A percentile compares a stretch with the other conserved stretches of the same genome.
Conservation (phyloP, 2,329 filamentous ascomycete species). For the Fusarium sp. region DNA sequence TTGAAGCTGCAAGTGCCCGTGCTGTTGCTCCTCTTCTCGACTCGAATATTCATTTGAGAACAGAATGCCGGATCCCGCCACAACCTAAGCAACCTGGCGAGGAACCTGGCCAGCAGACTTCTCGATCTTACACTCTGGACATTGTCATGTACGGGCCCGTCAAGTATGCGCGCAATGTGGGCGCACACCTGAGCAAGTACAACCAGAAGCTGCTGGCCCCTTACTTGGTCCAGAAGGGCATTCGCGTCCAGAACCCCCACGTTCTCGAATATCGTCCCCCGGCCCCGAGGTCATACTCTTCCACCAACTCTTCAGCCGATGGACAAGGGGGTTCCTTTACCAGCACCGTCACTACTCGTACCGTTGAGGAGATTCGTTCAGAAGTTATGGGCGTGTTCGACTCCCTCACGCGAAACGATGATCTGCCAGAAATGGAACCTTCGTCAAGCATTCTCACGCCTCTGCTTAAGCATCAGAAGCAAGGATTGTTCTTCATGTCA, state of each 20-base stretch:
- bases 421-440: conserved; percentile 76
- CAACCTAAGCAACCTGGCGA: conserved; percentile 71
- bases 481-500: conserved; percentile 86
- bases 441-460: conserved; percentile 67
- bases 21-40: conserved; percentile 79
- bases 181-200: conserved; percentile 67
- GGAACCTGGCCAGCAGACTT: conserved; percentile 66
- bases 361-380: conserved; percentile 83
- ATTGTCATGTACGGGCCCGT: conserved; percentile 82
- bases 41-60: conserved; percentile 68
- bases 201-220: conserved; percentile 73
- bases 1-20: conserved; percentile 72
- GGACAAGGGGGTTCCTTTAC: conserved; percentile 40
- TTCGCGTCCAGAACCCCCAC: conserved; percentile 81
- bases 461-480: conserved; percentile 85
- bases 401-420: conserved; percentile 75
- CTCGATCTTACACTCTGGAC: conserved; percentile 68
- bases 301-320: conserved; percentile 31
- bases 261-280: conserved; percentile 57
- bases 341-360: conserved; percentile 59
- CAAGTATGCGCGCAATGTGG: conserved; percentile 69
- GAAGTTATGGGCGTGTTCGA: conserved; percentile 91
- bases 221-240: conserved; percentile 69
- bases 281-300: conserved; percentile 47
- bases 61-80: conserved; percentile 73